Evolutionary conservation across 83 land plant genomes (phyloP).

Genomic region (Picea mariana): DNA sequence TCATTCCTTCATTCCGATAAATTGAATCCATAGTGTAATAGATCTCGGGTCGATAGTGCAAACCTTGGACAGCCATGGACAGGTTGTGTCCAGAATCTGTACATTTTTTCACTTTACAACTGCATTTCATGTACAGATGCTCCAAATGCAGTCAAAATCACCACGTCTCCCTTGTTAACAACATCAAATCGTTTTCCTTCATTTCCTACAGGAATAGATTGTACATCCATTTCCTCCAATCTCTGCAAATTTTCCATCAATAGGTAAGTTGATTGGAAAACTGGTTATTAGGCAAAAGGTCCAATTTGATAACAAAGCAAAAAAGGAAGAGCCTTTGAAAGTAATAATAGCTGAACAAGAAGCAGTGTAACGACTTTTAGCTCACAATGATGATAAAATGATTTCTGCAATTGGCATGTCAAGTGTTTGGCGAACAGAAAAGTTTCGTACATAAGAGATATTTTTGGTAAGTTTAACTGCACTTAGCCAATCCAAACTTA

Average conservation of each 20-base stretch:
- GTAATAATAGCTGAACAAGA: not conserved
- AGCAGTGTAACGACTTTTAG: not conserved
- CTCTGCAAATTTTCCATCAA: slow-evolving; percentile 36
- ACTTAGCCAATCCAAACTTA: no score
- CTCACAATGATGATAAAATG: not conserved
- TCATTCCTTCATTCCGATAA: not conserved
- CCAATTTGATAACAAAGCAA: not conserved
- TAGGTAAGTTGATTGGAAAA: not conserved
- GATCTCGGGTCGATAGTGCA: not conserved
- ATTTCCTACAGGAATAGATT: slow-evolving; percentile 59
- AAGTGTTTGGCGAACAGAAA: not conserved
- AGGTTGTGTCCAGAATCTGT: slow-evolving; percentile 95
- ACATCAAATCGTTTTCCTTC: slow-evolving; percentile 70
- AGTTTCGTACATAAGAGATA: not conserved
- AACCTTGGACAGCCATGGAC: slow-evolving; percentile 99
- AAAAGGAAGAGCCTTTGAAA: not conserved
- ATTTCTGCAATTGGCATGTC: not conserved
- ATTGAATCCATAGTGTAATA: not conserved
- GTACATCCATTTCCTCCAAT: slow-evolving; percentile 78
- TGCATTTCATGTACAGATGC: slow-evolving; percentile 90
- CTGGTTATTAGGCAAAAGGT: not conserved
- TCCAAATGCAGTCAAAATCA: slow-evolving; percentile 93
- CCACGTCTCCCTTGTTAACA: slow-evolving; percentile 82
- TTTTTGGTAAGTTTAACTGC: no score
- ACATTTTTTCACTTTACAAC: slow-evolving; percentile 73